Conservation (phyloP, 129 eudicot genomes). For the Flaveria linearis region DNA sequence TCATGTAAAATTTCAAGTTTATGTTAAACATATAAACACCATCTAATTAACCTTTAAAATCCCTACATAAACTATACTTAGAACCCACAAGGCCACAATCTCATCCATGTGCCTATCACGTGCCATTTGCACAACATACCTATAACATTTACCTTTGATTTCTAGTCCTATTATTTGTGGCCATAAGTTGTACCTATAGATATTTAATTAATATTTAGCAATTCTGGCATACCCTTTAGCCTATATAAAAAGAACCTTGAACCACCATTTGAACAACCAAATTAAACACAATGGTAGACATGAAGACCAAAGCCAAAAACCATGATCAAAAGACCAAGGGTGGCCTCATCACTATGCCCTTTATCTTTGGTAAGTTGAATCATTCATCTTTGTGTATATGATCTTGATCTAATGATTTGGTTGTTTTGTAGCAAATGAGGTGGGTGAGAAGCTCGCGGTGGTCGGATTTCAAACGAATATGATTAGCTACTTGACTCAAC, state of each 20-base stretch:
- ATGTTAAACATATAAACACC: too few relatives aligned
- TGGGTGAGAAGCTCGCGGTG: constrained; percentile 84
- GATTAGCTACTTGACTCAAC: constrained; percentile 80
- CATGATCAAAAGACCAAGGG: constrained; percentile 56
- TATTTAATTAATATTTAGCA: neutral
- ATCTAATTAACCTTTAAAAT: too few relatives aligned
- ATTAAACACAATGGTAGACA: constrained; percentile 39
- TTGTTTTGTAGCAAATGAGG: constrained; percentile 71
- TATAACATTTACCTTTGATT: neutral
- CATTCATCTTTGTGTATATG: neutral
- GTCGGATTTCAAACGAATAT: constrained; percentile 84
- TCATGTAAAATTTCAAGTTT: too few relatives aligned
- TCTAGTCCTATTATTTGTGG: constrained; percentile 20
- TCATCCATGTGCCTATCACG: constrained; percentile 3
- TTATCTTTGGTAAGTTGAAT: constrained; percentile 74
- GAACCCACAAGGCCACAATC: neutral
- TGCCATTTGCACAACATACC: constrained; percentile 9
- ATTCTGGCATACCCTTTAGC: constrained; percentile 32
- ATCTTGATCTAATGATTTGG: neutral
- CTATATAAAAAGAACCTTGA: constrained; percentile 40
- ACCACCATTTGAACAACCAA: constrained; percentile 22
- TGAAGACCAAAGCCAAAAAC: constrained; percentile 25
- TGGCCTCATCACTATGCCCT: constrained; percentile 93
- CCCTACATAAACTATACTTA: neutral
- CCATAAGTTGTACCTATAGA: constrained; percentile 22